Evolutionary conservation across 345 rosid species (phyloP), one percentile per base, ranked within the genome.

Genomic region (Geranium brycei): DNA sequence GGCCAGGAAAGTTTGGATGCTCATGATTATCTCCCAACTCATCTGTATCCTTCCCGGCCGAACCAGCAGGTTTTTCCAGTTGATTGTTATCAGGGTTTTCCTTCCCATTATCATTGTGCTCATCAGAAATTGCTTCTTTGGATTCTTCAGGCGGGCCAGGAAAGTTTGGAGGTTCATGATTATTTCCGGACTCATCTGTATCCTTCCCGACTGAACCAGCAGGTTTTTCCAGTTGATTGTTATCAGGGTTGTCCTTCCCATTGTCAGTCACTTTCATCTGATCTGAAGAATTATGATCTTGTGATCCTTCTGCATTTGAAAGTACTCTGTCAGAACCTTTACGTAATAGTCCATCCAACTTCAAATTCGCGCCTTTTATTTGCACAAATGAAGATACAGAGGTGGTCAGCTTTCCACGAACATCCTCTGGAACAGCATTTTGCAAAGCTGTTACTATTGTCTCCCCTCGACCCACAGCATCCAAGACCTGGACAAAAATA

Each of bases 341-440:
- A 58, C 69, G 75, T 32, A 69, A 75, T 75, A 83, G 81, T 57
- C 74, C 68, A 62, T 77, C 75, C 57, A 83, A 66, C 31, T 84
- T 86, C 62, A 87, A 67, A 67, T 74, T 84, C 57, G 67, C 64
- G 19, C 82, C 76, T 68, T 79, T 82, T 66, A 87, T 75, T 14
- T 73, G 74, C 82, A 89, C 62, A 71, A 92, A 76, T 69, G 76
- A 85, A 47, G 91, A 78, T 31, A 82, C 86, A 61, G 96, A 70
- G 63, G 78, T 64, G 59, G 86, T 86, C 58, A 92, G 89, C 72
- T 83, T 92, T 72, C 30, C 98, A 59, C 88, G 87, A 76, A 89
- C 98, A 19, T 92, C 97, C 80, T 86, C 97, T 13, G 97, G 97
- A 66, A 92, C 93, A 31, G 88, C 97, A 78, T 85, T 90, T 81